Evolutionary conservation across 257 asterid genomes (phyloP).

Genomic region (Nyctanthes arbortristis): DNA sequence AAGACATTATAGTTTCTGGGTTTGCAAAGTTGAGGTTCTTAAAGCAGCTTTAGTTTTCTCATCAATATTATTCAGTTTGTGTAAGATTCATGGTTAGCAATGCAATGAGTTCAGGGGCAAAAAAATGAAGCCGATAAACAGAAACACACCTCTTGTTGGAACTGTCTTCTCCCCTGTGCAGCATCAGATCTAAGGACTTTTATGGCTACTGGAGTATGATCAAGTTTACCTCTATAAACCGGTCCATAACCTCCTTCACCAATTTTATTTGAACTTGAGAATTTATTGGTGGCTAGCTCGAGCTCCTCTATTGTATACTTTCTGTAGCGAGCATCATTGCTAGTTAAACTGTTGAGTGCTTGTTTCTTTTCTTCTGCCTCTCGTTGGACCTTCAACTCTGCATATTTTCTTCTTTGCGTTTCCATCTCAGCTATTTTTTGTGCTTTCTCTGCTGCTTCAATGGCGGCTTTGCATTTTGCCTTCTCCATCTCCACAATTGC

Average conservation of each 20-base stretch:
- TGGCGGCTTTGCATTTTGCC: conserved; percentile 74
- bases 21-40: too few relatives aligned
- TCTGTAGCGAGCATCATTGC: conserved; percentile 55
- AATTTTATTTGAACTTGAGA: conserved; percentile 48
- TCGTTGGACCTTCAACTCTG: conserved; percentile 56
- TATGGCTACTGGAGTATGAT: conserved; percentile 82
- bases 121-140: neutral
- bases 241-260: conserved; percentile 98
- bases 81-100: neutral
- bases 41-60: neutral
- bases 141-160: conserved; percentile 76
- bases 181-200: conserved; percentile 79
- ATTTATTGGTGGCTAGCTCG: conserved; percentile 54
- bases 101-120: neutral
- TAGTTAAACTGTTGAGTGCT: conserved; percentile 47
- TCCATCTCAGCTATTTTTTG: conserved; percentile 73
- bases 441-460: conserved; percentile 76
- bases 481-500: conserved; percentile 60
- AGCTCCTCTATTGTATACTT: conserved; percentile 70
- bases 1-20: neutral
- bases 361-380: conserved; percentile 58
- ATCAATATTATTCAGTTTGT: neutral
- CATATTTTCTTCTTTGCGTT: conserved; percentile 59
- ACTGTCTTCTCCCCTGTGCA: conserved; percentile 73
- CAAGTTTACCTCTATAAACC: conserved; percentile 70